phyloP scores from a whole-genome alignment of 2,329 filamentous ascomycete species.

The Aspergillus fumigatiaffinis region DNA sequence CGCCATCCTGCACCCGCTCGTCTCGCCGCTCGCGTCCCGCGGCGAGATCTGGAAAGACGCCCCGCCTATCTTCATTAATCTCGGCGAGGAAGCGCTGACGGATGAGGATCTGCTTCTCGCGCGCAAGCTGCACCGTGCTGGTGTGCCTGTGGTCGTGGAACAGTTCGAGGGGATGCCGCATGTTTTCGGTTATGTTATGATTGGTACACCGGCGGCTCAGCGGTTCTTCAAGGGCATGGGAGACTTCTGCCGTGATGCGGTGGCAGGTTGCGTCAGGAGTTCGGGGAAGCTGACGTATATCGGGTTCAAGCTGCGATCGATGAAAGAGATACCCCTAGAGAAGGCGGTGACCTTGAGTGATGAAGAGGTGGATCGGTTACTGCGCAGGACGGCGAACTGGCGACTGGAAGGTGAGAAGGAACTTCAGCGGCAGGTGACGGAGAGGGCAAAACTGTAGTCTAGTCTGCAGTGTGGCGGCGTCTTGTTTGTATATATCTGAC shows the following conservation, averaged over 20 bases:
- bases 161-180: constrained; percentile 47
- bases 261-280: constrained; percentile 22
- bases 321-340: constrained; percentile 30
- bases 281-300: constrained; percentile 31
- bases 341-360: constrained; percentile 31
- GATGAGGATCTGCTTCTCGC: constrained; percentile 41
- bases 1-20: constrained; percentile 38
- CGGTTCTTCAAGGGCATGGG: constrained; percentile 56
- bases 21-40: constrained; percentile 35
- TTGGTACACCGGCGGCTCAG: constrained; percentile 42
- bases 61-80: constrained; percentile 40
- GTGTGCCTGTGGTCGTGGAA: constrained; percentile 36
- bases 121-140: constrained; percentile 36
- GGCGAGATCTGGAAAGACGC: constrained; percentile 38
- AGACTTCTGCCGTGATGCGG: constrained; percentile 46
- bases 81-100: constrained; percentile 40
- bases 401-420: constrained; percentile 33
- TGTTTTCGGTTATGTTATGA: constrained; percentile 55
- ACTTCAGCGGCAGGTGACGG: constrained; percentile 27
- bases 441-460: constrained; percentile 21
- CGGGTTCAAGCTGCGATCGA: constrained; percentile 25
- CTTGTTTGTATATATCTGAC: not conserved
- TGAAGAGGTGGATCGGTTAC: constrained; percentile 30
- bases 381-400: constrained; percentile 28
- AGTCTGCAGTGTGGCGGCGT: not conserved